Evolutionary conservation across 139 green algal genomes (phyloP).

Genomic region (Astrephomene gubernaculifera): DNA sequence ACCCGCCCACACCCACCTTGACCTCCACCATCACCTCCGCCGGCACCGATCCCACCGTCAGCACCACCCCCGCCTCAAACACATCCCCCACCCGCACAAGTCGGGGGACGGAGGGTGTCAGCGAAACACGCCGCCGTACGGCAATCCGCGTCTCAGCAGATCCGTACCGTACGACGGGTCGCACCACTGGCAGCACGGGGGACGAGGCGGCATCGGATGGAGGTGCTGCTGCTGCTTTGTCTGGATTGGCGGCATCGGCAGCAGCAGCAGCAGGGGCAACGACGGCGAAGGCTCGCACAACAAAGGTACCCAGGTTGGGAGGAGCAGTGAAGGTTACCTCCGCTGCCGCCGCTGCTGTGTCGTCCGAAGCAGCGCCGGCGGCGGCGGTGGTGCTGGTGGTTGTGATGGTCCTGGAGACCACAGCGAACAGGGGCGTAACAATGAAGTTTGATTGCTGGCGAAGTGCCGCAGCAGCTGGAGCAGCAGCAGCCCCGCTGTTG

Average conservation of each 20-base stretch:
- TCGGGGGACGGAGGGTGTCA: constrained; percentile 68
- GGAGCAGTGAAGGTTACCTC: constrained; percentile 53
- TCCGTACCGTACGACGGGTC: constrained; percentile 53
- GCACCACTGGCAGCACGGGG: neutral
- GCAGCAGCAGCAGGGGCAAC: neutral
- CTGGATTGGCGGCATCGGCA: neutral
- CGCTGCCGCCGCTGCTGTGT: too few relatives aligned
- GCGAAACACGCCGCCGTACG: constrained; percentile 65
- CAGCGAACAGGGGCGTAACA: constrained; percentile 59
- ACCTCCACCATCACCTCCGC: constrained; percentile 17
- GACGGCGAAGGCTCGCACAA: constrained; percentile 5
- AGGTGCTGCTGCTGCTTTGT: too few relatives aligned
- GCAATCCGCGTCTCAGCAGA: constrained; percentile 55
- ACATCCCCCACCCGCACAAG: constrained; percentile 69
- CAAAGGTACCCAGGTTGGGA: constrained; percentile 60
- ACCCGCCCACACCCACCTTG: neutral
- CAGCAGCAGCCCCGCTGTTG: neutral
- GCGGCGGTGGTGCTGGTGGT: constrained; percentile 8
- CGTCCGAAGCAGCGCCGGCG: constrained; percentile 11
- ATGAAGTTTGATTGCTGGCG: constrained; percentile 41
- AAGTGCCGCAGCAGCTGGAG: neutral
- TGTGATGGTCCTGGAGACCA: too few relatives aligned
- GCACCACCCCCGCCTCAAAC: constrained; percentile 68
- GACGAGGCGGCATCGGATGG: too few relatives aligned
- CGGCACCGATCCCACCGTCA: constrained; percentile 45